These are phyloP conservation scores for Macrolepiota dolichaula DNA, from an alignment of 768 basidiomycete genomes.

Conservation along the genomic window DNA sequence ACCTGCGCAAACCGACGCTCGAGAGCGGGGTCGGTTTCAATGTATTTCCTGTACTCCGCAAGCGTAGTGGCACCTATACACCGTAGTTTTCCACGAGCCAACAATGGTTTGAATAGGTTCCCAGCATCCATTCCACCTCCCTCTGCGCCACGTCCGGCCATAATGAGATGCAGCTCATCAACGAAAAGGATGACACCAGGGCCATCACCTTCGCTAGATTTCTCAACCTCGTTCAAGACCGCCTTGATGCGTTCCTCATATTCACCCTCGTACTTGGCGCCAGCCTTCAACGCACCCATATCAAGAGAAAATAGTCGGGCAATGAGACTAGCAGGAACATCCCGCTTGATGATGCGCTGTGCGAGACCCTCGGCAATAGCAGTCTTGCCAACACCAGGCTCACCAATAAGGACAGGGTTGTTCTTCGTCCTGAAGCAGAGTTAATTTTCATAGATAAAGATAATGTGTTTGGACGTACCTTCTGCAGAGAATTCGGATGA, in stretches of 20 bases:
- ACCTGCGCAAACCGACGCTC: constrained; percentile 94
- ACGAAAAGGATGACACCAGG: constrained; percentile 88
- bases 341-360: constrained; percentile 91
- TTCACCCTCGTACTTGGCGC: constrained; percentile 89
- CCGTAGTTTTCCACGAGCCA: constrained; percentile 76
- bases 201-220: constrained; percentile 71
- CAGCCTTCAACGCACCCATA: constrained; percentile 95
- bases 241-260: constrained; percentile 96
- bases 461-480: constrained; percentile 40
- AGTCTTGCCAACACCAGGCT: constrained; percentile 95
- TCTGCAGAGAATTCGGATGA: constrained; percentile 79
- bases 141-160: constrained; percentile 81
- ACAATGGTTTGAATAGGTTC: constrained; percentile 88
- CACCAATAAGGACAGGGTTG: constrained; percentile 95
- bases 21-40: constrained; percentile 89
- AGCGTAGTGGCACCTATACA: constrained; percentile 92
- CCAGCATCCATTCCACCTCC: constrained; percentile 93
- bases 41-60: constrained; percentile 88
- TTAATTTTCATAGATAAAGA: not conserved
- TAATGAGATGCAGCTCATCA: constrained; percentile 92
- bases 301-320: constrained; percentile 82
- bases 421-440: constrained; percentile 73
- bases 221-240: constrained; percentile 91
- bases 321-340: constrained; percentile 76
- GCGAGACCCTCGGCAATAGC: constrained; percentile 94